Conservation (phyloP, 495 filamentous ascomycete genomes). For the Hyaloscypha finlandica region DNA sequence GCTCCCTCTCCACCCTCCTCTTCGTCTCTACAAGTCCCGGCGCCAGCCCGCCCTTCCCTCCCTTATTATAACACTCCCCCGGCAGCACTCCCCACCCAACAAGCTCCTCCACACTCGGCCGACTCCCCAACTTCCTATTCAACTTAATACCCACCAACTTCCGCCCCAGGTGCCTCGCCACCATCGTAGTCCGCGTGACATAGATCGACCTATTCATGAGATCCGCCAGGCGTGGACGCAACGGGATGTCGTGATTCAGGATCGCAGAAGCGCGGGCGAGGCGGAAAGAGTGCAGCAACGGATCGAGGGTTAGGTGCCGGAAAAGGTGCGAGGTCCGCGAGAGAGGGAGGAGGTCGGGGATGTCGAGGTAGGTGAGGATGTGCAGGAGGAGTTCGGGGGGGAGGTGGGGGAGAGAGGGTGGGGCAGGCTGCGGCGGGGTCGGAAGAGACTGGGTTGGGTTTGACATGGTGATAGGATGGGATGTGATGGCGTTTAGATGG, state of each 20-base stretch:
- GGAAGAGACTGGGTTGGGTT: not conserved
- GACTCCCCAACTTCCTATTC: conserved; percentile 34
- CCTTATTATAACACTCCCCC: conserved; percentile 2
- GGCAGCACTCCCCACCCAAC: conserved; percentile 40
- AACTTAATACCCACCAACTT: conserved; percentile 44
- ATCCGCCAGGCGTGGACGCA: conserved; percentile 53
- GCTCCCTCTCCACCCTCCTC: conserved; percentile 53
- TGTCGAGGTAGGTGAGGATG: conserved; percentile 56
- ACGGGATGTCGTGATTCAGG: conserved; percentile 50
- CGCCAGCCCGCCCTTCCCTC: conserved; percentile 27
- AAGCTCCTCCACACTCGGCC: conserved; percentile 34
- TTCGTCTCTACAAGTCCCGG: conserved; percentile 44
- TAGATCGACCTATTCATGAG: conserved; percentile 56
- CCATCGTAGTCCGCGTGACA: conserved; percentile 55
- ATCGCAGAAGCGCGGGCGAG: conserved; percentile 49
- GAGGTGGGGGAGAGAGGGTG: conserved; percentile 30
- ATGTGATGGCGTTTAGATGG: conserved; percentile 1
- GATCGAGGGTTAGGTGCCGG: conserved; percentile 52
- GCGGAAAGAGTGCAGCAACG: conserved; percentile 55
- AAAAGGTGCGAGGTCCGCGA: conserved; percentile 59
- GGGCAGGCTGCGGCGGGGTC: not conserved
- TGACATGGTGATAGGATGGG: not conserved
- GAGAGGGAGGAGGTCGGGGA: conserved; percentile 55
- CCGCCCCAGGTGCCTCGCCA: conserved; percentile 47
- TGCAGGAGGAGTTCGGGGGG: conserved; percentile 59